Evolutionary conservation across 805 yeast genomes (phyloP), one percentile per base, ranked within the genome.

Genomic region (Saccharomycopsis sp.): DNA sequence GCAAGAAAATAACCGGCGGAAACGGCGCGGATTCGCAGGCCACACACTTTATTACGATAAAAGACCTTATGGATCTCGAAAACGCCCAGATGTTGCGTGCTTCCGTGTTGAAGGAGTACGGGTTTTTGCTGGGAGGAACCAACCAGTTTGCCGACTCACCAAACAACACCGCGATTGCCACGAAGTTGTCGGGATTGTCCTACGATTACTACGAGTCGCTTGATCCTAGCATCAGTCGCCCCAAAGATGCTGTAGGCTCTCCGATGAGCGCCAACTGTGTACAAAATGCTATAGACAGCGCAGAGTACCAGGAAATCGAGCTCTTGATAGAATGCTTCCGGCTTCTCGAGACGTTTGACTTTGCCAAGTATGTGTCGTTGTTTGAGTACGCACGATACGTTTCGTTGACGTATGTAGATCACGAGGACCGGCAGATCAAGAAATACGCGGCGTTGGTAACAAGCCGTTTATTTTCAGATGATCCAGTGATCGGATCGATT

Each of bases 321-420:
- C 71, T 91, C 23, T 77, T 93, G 22, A 79, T 88, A 0, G 92
- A 89, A 66, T 90, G 97, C 1, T 76, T 94, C 65, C 80, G 83
- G 62, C 89, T 90, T 78, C 74, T 94, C 53, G 82, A 85, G 34
- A 79, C 77, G 49, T 91, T 94, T 68, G 82, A 86, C 55, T 89
- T 92, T 69, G 83, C 79, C 57, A 86, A 83, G 57, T 85, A 85
- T 63, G 59, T 59, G 19, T 85, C 92, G 3, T 74, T 94, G 58
- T 86, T 89, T 29, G 97, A 94, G 65, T 89, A 93, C 73, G 96
- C 91, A 20, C 79, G 96, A 53, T 82, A 83, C 64, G 89, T 96
- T 59, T 87, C 90, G 0, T 80, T 91, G n/a, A 78, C 84, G 3
- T 94, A 93, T 71, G 80, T 91, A 56, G 94, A 89, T 56, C 93